Evolutionary conservation across 2,329 filamentous ascomycete species (phyloP).

Genomic region (Claviceps sp.): DNA sequence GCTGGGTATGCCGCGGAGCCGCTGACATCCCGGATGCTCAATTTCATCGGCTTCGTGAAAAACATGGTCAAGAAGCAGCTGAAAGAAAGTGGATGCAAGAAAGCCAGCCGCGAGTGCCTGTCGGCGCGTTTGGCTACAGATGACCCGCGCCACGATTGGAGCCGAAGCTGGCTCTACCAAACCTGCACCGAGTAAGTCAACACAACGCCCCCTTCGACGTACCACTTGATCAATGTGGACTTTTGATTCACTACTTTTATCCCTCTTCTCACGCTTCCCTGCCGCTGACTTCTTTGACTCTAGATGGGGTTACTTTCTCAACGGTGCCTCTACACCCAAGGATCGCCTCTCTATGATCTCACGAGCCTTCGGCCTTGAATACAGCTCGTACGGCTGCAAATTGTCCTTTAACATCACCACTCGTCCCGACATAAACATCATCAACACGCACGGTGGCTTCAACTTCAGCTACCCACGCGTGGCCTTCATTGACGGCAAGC

Average conservation of each 20-base stretch:
- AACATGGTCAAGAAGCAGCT: slow-evolving; percentile 15
- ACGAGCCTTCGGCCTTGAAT: slow-evolving; percentile 52
- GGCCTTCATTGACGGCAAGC: slow-evolving; percentile 62
- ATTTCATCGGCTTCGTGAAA: slow-evolving; percentile 35
- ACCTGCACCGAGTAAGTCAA: slow-evolving; percentile 37
- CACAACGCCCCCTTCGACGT: neutral
- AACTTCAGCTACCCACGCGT: slow-evolving; percentile 61
- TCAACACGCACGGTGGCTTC: slow-evolving; percentile 69
- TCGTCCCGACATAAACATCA: slow-evolving; percentile 46
- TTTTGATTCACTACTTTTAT: neutral
- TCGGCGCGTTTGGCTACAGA: slow-evolving; percentile 13
- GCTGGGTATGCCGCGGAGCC: slow-evolving; percentile 27
- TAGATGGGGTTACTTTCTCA: slow-evolving; percentile 68
- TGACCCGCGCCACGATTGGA: slow-evolving; percentile 6
- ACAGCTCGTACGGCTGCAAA: slow-evolving; percentile 47
- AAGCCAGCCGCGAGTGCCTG: slow-evolving; percentile 17
- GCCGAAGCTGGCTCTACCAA: slow-evolving; percentile 37
- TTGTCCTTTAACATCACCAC: slow-evolving; percentile 56
- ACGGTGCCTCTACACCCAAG: slow-evolving; percentile 54
- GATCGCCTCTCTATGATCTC: slow-evolving; percentile 57
- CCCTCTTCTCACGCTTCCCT: neutral
- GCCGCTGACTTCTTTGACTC: neutral
- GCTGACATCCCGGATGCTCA: slow-evolving; percentile 32
- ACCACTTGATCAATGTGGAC: neutral
- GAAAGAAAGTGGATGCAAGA: slow-evolving; percentile 3